phyloP scores from a whole-genome alignment of 2,329 filamentous ascomycete genomes.

The Cladosporium sp. region DNA sequence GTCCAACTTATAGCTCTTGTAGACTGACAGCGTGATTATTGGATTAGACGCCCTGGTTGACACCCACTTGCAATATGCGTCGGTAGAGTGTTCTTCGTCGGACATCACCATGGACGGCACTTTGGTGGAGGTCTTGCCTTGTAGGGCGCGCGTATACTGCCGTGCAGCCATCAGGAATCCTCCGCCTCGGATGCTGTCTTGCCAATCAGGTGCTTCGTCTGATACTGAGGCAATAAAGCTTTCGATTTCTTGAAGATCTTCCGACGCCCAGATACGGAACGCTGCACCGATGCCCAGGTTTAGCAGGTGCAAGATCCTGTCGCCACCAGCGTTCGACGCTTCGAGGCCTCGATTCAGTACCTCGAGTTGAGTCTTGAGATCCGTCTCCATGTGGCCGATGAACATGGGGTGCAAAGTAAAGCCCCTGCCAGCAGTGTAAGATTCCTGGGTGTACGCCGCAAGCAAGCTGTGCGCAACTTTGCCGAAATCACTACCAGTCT shows the following conservation, averaged over 20 bases:
- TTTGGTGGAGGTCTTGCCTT: constrained; percentile 66
- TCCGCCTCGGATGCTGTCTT: constrained; percentile 69
- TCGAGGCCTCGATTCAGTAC: constrained; percentile 68
- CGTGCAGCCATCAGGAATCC: constrained; percentile 65
- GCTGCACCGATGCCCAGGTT: constrained; percentile 68
- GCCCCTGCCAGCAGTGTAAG: constrained; percentile 67
- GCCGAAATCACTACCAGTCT: constrained; percentile 66
- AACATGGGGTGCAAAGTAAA: constrained; percentile 70
- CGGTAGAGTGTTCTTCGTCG: constrained; percentile 65
- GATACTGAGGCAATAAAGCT: constrained; percentile 70
- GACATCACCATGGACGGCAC: constrained; percentile 61
- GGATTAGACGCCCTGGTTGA: constrained; percentile 55
- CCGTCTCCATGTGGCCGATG: constrained; percentile 67
- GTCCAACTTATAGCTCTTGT: constrained; percentile 57
- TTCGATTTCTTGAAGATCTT: constrained; percentile 69
- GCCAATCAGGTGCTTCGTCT: constrained; percentile 72
- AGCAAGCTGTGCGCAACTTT: constrained; percentile 64
- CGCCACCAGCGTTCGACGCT: constrained; percentile 65
- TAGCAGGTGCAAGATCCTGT: constrained; percentile 70
- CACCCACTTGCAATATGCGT: constrained; percentile 55
- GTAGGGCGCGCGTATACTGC: constrained; percentile 68
- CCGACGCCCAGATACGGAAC: constrained; percentile 68
- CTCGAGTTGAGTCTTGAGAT: constrained; percentile 58
- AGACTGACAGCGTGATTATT: constrained; percentile 65
- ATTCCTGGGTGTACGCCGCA: constrained; percentile 59